Evolutionary conservation across 768 basidiomycete species (phyloP), one percentile per base, ranked within the genome.

Genomic region (Boletus bicolor): DNA sequence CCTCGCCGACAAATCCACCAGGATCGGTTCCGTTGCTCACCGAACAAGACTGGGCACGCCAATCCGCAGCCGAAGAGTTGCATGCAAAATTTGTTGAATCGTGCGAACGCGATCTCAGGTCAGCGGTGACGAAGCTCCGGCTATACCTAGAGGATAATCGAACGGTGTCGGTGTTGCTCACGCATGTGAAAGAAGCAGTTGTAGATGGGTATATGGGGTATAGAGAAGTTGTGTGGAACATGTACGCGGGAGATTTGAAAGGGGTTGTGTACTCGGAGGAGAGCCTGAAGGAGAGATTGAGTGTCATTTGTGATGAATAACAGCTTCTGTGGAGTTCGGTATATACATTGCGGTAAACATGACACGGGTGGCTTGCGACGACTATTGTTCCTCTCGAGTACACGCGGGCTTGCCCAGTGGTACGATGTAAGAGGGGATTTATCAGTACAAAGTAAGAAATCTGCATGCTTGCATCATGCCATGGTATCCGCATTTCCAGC

Each of bases 131-230:
- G 7, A 79, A 84, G 52, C 71, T 97, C 67, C 76, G 80, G 64
- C 62, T 91, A 54, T 98, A 95, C 69, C 78, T 99, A 8, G 85
- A 87, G 63, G 89, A 94, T 62, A 82, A 83, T 54, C 76, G 85
- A 55, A 93, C 93, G 5, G 89, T 89, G 34, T 76, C 76, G 3
- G 87, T 98, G 8, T 75, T 98, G 51, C 71, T 97, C 30, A 80
- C 81, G 32, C 93, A 94, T 59, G 78, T 90, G 26, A 77, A 85
- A 69, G 89, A 88, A 44, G 82, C 85, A 34, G 79, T 97, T 17
- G 79, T 84, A 59, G 85, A 89, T 49, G 82, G 81, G 35, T 97
- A 95, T 72, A 77, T 79, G 62, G 77, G 78, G 26, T 97, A 92
- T 75, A 74, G 84, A 61, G 85, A 89, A 43, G 75, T 81, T 21